A percentile compares a stretch with the other conserved stretches of the same genome.
These are phyloP conservation scores for Hyaloscypha variabilis DNA, from an alignment of 495 filamentous ascomycete species.

Conservation along the genomic window DNA sequence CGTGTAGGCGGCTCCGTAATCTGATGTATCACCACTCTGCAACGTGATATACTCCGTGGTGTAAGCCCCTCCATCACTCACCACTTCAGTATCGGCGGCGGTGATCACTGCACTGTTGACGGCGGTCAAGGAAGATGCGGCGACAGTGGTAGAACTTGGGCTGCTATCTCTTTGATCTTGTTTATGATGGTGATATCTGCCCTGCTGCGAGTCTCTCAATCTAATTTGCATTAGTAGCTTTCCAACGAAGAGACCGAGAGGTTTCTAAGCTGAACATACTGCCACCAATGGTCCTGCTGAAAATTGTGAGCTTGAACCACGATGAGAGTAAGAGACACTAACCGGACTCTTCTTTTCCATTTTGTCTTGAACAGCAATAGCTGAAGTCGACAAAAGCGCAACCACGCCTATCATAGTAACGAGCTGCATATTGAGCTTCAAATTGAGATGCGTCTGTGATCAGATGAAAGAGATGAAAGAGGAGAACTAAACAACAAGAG, in stretches of 20 bases:
- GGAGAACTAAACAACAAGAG: background rate
- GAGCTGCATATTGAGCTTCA: slow-evolving; percentile 23
- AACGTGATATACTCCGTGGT: background rate
- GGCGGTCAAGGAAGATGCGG: background rate
- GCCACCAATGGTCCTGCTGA: background rate
- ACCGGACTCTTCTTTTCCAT: slow-evolving; percentile 10
- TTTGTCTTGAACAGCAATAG: slow-evolving; percentile 7
- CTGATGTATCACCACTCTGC: background rate
- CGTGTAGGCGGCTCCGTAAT: background rate
- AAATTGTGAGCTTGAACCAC: background rate
- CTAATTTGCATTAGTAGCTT: no score
- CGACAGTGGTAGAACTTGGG: background rate
- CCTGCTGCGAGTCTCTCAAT: background rate
- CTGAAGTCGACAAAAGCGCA: slow-evolving; percentile 20
- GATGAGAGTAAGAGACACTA: background rate
- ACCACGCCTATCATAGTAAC: slow-evolving; percentile 22
- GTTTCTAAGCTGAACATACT: background rate
- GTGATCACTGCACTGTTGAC: background rate
- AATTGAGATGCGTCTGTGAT: background rate
- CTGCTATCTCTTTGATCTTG: background rate
- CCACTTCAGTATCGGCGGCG: background rate
- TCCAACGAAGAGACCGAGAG: no score
- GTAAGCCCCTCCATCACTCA: background rate
- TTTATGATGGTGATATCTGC: background rate
- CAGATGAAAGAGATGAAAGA: background rate